Conservation (phyloP, 805 yeast species). For the Schwanniomyces sp. region DNA sequence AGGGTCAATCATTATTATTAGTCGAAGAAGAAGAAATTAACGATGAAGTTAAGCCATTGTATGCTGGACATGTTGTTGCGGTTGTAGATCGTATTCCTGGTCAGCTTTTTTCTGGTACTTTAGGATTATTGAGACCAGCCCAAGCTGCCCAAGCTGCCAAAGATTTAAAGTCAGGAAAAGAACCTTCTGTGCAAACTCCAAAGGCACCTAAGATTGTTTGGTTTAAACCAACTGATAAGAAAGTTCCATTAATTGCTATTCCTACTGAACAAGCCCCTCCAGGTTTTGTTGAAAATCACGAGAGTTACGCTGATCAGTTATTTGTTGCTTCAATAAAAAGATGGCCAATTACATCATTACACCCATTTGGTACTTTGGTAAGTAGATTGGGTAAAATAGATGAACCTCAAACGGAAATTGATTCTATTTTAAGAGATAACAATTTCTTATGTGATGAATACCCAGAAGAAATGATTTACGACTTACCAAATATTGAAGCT, state of each 20-base stretch:
- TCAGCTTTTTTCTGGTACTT: conserved; percentile 90
- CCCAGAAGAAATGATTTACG: conserved; percentile 43
- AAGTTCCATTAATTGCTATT: conserved; percentile 95
- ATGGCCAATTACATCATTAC: conserved; percentile 98
- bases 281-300: conserved; percentile 92
- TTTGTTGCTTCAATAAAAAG: conserved; percentile 95
- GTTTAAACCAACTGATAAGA: conserved; percentile 98
- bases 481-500: conserved; percentile 40
- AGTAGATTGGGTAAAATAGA: conserved; percentile 82
- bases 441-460: conserved; percentile 82
- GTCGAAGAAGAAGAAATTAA: conserved; percentile 95
- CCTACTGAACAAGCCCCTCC: conserved; percentile 98
- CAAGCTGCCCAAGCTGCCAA: conserved; percentile 86
- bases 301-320: conserved; percentile 72
- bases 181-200: conserved; percentile 44
- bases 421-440: conserved; percentile 85
- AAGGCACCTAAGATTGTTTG: conserved; percentile 91
- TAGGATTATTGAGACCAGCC: conserved; percentile 92
- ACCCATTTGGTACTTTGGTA: conserved; percentile 94
- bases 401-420: conserved; percentile 76
- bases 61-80: conserved; percentile 98
- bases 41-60: conserved; percentile 89
- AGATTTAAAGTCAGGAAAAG: conserved; percentile 47
- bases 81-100: conserved; percentile 97
- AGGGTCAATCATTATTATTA: conserved; percentile 88